Conservation (phyloP, 2,329 filamentous ascomycete species). For the Sporothrix protearum region DNA sequence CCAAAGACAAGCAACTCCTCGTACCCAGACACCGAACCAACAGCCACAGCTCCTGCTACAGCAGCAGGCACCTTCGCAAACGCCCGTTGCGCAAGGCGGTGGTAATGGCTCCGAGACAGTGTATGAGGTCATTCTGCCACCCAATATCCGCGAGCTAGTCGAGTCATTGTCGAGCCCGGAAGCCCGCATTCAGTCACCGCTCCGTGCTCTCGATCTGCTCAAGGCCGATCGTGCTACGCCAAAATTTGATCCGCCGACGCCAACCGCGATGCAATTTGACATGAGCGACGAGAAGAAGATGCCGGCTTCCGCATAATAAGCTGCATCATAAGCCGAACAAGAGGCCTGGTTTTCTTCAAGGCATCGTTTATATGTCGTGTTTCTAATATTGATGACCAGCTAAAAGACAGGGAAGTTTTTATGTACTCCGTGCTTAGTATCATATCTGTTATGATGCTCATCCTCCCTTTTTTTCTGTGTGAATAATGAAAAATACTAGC, state of each 20-base stretch:
- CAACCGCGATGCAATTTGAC: slow-evolving; percentile 25
- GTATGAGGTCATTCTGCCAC: slow-evolving; percentile 25
- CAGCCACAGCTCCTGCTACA: background rate
- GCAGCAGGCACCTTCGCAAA: background rate
- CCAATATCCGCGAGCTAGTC: slow-evolving; percentile 24
- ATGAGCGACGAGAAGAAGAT: background rate
- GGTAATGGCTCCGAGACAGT: background rate
- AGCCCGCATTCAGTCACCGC: background rate
- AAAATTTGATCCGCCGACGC: slow-evolving; percentile 26
- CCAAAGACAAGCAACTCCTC: background rate
- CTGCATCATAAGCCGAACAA: too few species aligned
- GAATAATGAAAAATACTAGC: background rate
- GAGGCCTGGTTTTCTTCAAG: too few species aligned
- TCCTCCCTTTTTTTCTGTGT: too few species aligned
- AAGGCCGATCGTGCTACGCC: background rate
- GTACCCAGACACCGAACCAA: background rate
- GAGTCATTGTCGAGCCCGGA: slow-evolving; percentile 17
- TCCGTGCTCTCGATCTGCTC: background rate
- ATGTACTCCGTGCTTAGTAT: too few species aligned
- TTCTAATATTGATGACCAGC: too few species aligned
- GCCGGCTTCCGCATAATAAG: background rate
- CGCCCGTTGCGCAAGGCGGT: background rate
- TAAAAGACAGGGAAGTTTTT: too few species aligned
- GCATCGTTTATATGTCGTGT: too few species aligned
- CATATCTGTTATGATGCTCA: too few species aligned